Evolutionary conservation across 768 basidiomycete genomes (phyloP).

Genomic region (Mycena indigotica): DNA sequence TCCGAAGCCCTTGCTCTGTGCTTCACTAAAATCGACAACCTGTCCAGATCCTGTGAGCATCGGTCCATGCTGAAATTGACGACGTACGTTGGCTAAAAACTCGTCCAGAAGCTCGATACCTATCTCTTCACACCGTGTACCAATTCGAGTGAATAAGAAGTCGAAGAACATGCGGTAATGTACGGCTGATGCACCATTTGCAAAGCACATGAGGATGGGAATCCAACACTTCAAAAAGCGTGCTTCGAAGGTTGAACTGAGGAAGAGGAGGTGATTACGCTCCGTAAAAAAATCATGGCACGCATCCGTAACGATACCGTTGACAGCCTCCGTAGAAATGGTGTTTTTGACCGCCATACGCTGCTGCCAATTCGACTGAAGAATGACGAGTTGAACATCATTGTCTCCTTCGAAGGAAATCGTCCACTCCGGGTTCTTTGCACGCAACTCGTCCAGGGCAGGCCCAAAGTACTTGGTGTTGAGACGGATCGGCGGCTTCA

Average conservation of each 20-base stretch:
- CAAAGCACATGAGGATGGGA: conserved; percentile 27
- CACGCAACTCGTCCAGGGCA: background rate
- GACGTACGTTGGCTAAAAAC: background rate
- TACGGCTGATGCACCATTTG: conserved; percentile 27
- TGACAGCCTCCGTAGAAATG: background rate
- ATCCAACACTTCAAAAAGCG: conserved; percentile 22
- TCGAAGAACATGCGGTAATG: conserved; percentile 29
- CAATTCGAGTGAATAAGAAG: conserved; percentile 23
- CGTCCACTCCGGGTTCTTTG: background rate
- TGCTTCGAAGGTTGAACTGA: background rate
- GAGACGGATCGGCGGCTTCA: background rate
- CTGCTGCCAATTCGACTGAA: background rate
- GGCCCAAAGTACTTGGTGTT: background rate
- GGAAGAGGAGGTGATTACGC: background rate
- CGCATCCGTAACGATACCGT: too few relatives aligned
- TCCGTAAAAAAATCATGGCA: background rate
- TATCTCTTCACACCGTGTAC: background rate
- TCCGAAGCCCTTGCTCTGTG: too few relatives aligned
- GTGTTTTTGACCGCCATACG: background rate
- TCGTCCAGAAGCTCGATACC: background rate
- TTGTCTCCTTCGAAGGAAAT: background rate
- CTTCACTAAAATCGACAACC: too few relatives aligned
- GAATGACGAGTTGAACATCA: background rate
- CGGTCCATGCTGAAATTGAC: too few relatives aligned
- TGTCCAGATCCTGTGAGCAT: too few relatives aligned